Evolutionary conservation across 225 moss, liverwort and hornwort species (phyloP), one percentile per base, ranked within the genome.

Genomic region (Bryoerythrophyllum caledonicum): DNA sequence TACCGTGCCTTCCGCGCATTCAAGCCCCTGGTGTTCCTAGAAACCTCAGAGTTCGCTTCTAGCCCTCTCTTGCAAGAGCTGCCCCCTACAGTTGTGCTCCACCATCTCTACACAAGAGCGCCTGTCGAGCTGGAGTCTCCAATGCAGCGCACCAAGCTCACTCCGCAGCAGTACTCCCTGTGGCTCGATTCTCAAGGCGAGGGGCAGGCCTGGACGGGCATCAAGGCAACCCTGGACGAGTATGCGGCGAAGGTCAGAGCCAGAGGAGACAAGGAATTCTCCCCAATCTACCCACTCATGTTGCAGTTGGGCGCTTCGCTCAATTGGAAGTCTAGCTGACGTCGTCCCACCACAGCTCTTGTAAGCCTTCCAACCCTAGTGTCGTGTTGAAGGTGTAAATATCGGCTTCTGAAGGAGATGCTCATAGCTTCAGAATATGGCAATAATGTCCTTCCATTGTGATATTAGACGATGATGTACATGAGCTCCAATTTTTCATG

Each of bases 1-100:
- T 97, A 97, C 77, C 91, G 92, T 19, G 97, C 97, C 67, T 90
- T 97, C 49, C 93, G 97, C 35, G 97, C 97, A 51, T 93, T 97
- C 67, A 89, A 91, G 69, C 94, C 93, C 20, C 86, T 97, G 9
- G 90, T 97, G 57, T 97, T 97, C 68, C 83, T 93, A 9, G 94
- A 97, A 71, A 97, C 93, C 20, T 81, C 86, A 19, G 91, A 97
- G 41, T 81, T 97, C 70, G 71, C 83, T 48, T 85, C 56, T 7
- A 83, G 86, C 70, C 94, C 93, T 30, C 71, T 89, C 73, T 79
- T 97, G 63, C 92, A 93, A 76, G 94, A 97, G 74, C 82, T 97
- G 74, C 97, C 94, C 60, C 84, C 90, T 6, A 89, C 90, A 71
- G 93, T 88, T 27, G 89, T 97, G 71, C 90, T 97, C 76, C 97